Evolutionary conservation across 208 protist genomes (phyloP).

Genomic region (Trypanosoma platydactyli): DNA sequence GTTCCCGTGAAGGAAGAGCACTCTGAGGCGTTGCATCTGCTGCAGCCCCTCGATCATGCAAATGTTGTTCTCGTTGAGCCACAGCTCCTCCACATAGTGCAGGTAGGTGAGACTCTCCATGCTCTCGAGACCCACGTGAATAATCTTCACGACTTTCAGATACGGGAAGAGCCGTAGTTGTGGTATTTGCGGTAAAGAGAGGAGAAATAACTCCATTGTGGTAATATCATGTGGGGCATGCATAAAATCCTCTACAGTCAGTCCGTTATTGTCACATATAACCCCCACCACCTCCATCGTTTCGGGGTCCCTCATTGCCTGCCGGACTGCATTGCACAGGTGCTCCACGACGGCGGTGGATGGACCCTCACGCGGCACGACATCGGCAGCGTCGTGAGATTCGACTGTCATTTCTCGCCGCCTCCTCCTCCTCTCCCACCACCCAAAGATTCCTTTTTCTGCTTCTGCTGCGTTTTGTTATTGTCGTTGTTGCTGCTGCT

Average conservation of each 20-base stretch:
- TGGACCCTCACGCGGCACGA: not conserved
- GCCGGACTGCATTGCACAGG: slow-evolving; percentile 40
- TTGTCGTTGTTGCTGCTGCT: too few relatives aligned
- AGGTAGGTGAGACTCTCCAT: slow-evolving; percentile 74
- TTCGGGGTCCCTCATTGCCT: slow-evolving; percentile 50
- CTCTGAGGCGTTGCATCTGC: slow-evolving; percentile 65
- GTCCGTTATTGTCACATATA: slow-evolving; percentile 82
- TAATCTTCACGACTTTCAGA: slow-evolving; percentile 72
- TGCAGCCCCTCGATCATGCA: slow-evolving; percentile 66
- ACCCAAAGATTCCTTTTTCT: not conserved
- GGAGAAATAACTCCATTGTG: slow-evolving; percentile 84
- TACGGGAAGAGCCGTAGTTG: slow-evolving; percentile 72
- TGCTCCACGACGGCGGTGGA: slow-evolving; percentile 46
- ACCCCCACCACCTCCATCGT: slow-evolving; percentile 58
- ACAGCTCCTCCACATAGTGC: slow-evolving; percentile 82
- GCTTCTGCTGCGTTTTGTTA: not conserved
- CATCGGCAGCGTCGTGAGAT: not conserved
- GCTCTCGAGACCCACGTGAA: slow-evolving; percentile 67
- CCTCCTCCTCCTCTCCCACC: too few relatives aligned
- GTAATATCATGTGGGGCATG: slow-evolving; percentile 55
- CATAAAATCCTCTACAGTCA: slow-evolving; percentile 69
- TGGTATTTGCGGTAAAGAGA: slow-evolving; percentile 58
- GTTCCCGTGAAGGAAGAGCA: slow-evolving; percentile 86
- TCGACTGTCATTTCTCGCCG: slow-evolving; percentile 24
- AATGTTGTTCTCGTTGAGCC: slow-evolving; percentile 89